These are phyloP conservation scores for Cryptococcus depauperatus DNA, from an alignment of 1,284 basidiomycete genomes.

Conservation along the genomic window DNA sequence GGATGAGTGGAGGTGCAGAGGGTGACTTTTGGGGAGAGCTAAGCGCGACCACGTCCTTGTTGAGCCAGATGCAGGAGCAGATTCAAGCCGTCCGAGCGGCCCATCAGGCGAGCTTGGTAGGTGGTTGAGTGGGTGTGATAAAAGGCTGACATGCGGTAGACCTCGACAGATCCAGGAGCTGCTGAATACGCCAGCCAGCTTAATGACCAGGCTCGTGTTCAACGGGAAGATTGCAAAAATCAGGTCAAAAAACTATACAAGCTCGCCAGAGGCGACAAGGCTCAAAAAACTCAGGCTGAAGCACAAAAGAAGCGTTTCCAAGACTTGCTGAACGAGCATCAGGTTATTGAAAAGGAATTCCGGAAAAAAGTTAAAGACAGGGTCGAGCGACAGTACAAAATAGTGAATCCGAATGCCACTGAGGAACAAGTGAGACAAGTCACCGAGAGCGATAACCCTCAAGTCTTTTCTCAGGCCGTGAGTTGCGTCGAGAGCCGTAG, in stretches of 20 bases:
- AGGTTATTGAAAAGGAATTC: conserved; percentile 86
- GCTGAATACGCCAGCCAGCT: conserved; percentile 55
- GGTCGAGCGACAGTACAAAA: conserved; percentile 92
- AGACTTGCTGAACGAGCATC: conserved; percentile 52
- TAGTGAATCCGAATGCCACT: conserved; percentile 87
- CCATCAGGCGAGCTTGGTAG: conserved; percentile 35
- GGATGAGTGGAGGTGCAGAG: conserved; percentile 15
- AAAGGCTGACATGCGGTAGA: conserved; percentile 15
- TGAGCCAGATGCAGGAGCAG: conserved; percentile 39
- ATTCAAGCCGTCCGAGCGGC: conserved; percentile 40
- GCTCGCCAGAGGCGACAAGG: conserved; percentile 66
- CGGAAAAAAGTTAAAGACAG: conserved; percentile 88
- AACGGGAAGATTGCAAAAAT: conserved; percentile 65
- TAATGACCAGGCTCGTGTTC: conserved; percentile 65
- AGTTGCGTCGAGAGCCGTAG: conserved; percentile 27
- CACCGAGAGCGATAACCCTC: conserved; percentile 66
- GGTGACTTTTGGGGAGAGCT: conserved; percentile 43
- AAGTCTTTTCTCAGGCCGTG: conserved; percentile 84
- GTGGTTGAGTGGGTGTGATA: conserved; percentile 4
- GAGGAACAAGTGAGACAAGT: conserved; percentile 70
- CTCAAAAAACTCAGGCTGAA: conserved; percentile 70
- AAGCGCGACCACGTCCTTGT: conserved; percentile 24
- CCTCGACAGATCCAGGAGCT: conserved; percentile 39
- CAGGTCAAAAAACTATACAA: conserved; percentile 72
- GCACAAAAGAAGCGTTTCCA: conserved; percentile 47